These are phyloP conservation scores for Pythium brachiatum DNA, from an alignment of 352 stramenopile genomes.

Conservation along the genomic window DNA sequence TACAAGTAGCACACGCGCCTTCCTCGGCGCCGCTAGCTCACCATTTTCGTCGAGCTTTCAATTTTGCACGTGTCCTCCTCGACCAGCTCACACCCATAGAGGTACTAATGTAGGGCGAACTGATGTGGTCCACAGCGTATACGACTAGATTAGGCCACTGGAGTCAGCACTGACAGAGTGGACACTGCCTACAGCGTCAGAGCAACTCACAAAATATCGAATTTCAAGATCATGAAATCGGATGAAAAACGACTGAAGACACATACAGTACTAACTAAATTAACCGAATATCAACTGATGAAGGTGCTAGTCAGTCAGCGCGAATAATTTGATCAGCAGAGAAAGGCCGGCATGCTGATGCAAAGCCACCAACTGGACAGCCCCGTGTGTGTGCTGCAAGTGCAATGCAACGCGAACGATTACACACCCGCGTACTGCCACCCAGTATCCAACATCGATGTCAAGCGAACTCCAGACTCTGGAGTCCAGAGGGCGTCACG, in stretches of 20 bases:
- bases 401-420: too few relatives aligned
- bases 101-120: background rate
- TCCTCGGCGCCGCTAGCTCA: background rate
- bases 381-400: too few relatives aligned
- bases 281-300: background rate
- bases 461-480: too few relatives aligned
- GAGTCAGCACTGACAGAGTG: slow-evolving; percentile 5
- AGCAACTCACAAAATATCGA: background rate
- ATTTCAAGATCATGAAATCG: too few relatives aligned
- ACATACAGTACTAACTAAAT: background rate
- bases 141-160: background rate
- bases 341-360: background rate
- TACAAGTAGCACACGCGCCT: background rate
- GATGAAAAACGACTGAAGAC: too few relatives aligned
- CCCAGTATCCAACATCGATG: too few relatives aligned
- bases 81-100: background rate
- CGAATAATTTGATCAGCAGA: background rate
- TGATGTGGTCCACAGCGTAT: background rate
- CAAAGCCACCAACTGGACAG: background rate
- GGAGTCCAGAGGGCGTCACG: too few relatives aligned
- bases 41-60: slow-evolving; percentile 4
- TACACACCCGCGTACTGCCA: too few relatives aligned
- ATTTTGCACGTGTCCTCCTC: background rate
- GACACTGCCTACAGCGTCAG: background rate
- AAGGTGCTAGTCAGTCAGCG: background rate